Evolutionary conservation across 345 rosid species (phyloP).

Genomic region (Murraya paniculata): DNA sequence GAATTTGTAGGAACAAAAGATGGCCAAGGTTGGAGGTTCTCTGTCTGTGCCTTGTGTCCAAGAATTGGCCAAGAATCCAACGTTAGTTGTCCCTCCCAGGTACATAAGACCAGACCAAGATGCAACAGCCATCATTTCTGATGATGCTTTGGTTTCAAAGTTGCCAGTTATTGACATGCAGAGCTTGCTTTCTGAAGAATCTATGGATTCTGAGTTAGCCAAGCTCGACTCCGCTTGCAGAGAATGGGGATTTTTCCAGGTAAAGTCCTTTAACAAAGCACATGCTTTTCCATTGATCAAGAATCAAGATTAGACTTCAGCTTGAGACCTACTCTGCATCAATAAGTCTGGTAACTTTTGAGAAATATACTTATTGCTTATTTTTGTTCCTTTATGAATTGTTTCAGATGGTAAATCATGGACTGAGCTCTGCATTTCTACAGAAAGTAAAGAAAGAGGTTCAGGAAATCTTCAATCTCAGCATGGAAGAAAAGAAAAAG

Average conservation of each 20-base stretch:
- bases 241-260: constrained; percentile 31
- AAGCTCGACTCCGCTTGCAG: constrained; percentile 25
- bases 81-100: constrained; percentile 29
- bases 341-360: too few relatives aligned
- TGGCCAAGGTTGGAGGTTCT: constrained; percentile 22
- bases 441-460: background rate
- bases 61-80: constrained; percentile 26
- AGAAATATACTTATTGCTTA: too few relatives aligned
- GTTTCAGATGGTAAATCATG: constrained; percentile 23
- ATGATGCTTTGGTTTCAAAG: background rate
- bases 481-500: constrained; percentile 24
- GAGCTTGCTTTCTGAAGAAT: constrained; percentile 25
- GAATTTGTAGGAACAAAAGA: background rate
- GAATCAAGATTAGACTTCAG: too few relatives aligned
- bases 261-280: background rate
- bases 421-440: background rate
- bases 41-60: constrained; percentile 41
- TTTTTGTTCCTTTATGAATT: too few relatives aligned
- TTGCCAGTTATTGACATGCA: constrained; percentile 45
- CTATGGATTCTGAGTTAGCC: constrained; percentile 35
- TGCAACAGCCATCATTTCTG: background rate
- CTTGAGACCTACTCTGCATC: too few relatives aligned
- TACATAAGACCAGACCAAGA: constrained; percentile 29
- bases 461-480: constrained; percentile 26
- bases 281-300: too few relatives aligned